Percentiles rank a stretch among this genome's conserved stretches.
phyloP scores from a whole-genome alignment of 164 flowering plant species.

The Sextonia rubra region DNA sequence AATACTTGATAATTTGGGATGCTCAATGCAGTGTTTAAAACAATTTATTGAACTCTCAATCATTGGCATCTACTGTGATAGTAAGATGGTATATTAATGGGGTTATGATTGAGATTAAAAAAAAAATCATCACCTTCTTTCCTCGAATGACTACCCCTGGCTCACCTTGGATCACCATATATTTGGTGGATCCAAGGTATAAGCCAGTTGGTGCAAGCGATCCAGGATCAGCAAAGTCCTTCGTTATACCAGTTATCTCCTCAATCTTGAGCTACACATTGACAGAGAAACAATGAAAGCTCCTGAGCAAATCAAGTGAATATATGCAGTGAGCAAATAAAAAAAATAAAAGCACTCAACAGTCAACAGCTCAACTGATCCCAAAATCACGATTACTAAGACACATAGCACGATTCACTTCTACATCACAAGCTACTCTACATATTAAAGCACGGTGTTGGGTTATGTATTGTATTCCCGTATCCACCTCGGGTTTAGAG shows the following conservation, averaged over 20 bases:
- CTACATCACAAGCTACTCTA: no score
- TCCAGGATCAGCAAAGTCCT: constrained; percentile 8
- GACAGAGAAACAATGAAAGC: not conserved
- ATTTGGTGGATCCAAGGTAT: constrained; percentile 13
- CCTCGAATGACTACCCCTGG: constrained; percentile 12
- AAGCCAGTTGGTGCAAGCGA: constrained; percentile 12
- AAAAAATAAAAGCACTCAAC: not conserved
- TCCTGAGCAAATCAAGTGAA: not conserved
- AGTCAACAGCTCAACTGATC: no score
- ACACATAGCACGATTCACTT: no score
- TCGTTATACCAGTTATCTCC: constrained; percentile 3
- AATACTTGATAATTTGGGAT: no score
- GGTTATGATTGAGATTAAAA: not conserved
- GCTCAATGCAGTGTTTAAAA: not conserved
- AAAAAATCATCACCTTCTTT: constrained; percentile 5
- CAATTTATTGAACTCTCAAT: not conserved
- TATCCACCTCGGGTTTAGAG: no score
- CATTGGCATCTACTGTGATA: not conserved
- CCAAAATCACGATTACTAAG: no score
- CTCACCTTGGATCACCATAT: constrained; percentile 16
- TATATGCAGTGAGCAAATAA: not conserved
- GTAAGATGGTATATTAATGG: not conserved
- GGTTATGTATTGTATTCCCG: no score
- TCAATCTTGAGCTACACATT: constrained; percentile 5
- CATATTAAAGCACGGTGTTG: no score